Evolutionary conservation across 345 rosid genomes (phyloP).

Genomic region (Corymbia maculata): DNA sequence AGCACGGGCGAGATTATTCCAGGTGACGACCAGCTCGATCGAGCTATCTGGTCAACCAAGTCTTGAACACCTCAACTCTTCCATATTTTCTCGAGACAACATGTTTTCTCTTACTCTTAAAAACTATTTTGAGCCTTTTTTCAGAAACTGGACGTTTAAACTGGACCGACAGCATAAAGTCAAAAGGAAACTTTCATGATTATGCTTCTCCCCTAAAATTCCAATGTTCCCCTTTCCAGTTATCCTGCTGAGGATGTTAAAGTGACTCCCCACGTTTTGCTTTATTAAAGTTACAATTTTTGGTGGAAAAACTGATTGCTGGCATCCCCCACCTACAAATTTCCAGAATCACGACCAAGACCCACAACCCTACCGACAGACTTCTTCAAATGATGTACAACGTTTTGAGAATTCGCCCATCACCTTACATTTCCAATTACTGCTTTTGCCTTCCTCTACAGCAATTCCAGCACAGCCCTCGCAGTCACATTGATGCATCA

Average conservation of each 20-base stretch:
- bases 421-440: not conserved
- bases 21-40: not conserved
- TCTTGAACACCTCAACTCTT: not conserved
- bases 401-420: not conserved
- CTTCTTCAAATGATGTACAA: not conserved
- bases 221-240: not conserved
- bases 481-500: not conserved
- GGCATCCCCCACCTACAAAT: not conserved
- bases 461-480: not conserved
- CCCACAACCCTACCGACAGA: not conserved
- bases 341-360: not conserved
- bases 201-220: not conserved
- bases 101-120: not conserved
- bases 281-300: not conserved
- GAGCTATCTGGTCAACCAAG: not conserved
- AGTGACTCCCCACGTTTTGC: not conserved
- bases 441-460: not conserved
- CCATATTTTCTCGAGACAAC: not conserved
- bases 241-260: not conserved
- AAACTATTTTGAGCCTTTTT: not conserved
- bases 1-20: not conserved
- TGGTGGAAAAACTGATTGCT: not conserved
- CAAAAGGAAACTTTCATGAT: not conserved
- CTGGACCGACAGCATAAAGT: not conserved
- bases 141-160: not conserved